These are phyloP conservation scores for Colletotrichum salicis DNA, from an alignment of 2,329 filamentous ascomycete genomes.

Conservation along the genomic window DNA sequence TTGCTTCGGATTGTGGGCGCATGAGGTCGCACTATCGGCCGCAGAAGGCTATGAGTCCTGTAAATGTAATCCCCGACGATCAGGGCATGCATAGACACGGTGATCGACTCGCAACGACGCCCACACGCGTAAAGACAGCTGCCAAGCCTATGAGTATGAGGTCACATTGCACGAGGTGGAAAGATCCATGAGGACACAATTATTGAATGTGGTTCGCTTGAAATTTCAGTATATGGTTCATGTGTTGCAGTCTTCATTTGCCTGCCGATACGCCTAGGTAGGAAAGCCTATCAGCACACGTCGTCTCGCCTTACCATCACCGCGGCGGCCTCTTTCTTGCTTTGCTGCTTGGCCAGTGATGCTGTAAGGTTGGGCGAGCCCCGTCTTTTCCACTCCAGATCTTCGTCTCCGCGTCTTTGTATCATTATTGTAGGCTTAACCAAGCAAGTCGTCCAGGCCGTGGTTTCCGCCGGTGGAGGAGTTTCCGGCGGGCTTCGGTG, in stretches of 20 bases:
- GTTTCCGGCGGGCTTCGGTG: conserved; percentile 42
- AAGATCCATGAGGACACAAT: background rate
- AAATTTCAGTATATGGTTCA: conserved; percentile 35
- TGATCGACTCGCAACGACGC: background rate
- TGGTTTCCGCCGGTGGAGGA: conserved; percentile 35
- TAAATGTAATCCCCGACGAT: conserved; percentile 1
- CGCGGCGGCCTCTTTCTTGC: conserved; percentile 18
- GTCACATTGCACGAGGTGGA: conserved; percentile 16
- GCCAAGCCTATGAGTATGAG: background rate
- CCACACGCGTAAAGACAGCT: background rate
- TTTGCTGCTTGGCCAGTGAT: conserved; percentile 18
- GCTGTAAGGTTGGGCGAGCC: background rate
- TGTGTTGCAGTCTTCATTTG: conserved; percentile 47
- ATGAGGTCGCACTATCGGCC: conserved; percentile 12
- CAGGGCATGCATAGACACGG: background rate
- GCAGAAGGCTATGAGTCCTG: conserved; percentile 24
- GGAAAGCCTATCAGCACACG: conserved; percentile 47
- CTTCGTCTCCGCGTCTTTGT: conserved; percentile 4
- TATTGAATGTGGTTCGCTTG: conserved; percentile 15
- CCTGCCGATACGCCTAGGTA: conserved; percentile 56
- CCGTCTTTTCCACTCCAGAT: background rate
- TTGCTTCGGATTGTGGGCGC: conserved; percentile 8
- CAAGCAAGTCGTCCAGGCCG: conserved; percentile 62
- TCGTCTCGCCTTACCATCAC: background rate
- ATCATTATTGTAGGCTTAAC: conserved; percentile 42